A percentile compares a stretch with the other conserved stretches of the same genome.
phyloP scores from a whole-genome alignment of 768 basidiomycete species.

The Neoboletus subvelutipes region DNA sequence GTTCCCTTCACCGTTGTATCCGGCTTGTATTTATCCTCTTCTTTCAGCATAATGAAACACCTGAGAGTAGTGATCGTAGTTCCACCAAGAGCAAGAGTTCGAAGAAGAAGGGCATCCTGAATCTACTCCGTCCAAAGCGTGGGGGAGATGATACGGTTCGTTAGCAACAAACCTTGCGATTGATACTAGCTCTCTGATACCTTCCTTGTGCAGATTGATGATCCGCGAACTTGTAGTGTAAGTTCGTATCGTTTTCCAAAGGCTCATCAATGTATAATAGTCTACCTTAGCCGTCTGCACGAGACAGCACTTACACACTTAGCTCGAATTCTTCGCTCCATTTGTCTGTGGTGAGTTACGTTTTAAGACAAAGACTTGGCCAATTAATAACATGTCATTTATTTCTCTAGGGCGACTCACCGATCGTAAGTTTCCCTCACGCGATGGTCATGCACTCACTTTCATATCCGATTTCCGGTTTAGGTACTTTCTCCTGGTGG shows the following conservation, averaged over 20 bases:
- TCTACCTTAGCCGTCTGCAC: constrained; percentile 4
- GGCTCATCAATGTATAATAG: neutral
- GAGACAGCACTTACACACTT: neutral
- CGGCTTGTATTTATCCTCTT: neutral
- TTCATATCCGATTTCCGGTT: neutral
- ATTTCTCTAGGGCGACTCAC: neutral
- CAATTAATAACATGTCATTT: neutral
- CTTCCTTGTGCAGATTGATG: constrained; percentile 1
- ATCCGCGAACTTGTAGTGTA: constrained; percentile 4
- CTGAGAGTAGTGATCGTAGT: neutral
- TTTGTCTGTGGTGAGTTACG: neutral
- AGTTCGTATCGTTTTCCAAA: neutral
- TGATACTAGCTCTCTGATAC: neutral
- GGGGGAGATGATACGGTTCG: constrained; percentile 1
- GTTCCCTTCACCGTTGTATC: neutral
- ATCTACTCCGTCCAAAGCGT: neutral
- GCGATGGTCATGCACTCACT: neutral
- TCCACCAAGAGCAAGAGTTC: neutral
- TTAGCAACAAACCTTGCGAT: neutral
- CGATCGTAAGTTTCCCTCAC: neutral
- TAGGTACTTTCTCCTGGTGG: neutral
- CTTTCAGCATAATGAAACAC: neutral
- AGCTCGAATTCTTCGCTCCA: neutral
- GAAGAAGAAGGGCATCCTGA: neutral
- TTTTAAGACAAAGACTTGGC: neutral